Evolutionary conservation across 1,284 basidiomycete genomes (phyloP).

Genomic region (Papiliotrema fonsecae): DNA sequence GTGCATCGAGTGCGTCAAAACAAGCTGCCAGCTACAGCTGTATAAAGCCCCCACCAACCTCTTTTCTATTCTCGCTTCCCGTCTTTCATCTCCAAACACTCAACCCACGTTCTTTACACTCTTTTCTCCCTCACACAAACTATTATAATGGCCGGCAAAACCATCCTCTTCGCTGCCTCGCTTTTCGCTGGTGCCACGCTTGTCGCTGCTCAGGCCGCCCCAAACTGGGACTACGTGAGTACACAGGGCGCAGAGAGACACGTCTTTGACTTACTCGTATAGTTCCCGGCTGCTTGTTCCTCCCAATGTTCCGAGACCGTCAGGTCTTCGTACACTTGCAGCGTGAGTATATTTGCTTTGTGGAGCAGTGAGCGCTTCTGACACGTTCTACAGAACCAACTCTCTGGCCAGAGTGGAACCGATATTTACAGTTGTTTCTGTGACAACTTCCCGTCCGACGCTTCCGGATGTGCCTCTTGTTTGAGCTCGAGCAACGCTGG

Average conservation of each 20-base stretch:
- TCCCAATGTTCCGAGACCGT: constrained; percentile 33
- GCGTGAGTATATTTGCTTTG: constrained; percentile 27
- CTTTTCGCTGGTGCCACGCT: constrained; percentile 24
- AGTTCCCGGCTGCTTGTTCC: constrained; percentile 42
- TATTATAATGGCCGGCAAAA: constrained; percentile 25
- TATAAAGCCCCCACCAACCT: no score
- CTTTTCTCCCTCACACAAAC: not conserved
- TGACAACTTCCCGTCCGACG: constrained; percentile 36
- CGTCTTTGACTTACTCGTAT: not conserved
- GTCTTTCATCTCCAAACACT: no score
- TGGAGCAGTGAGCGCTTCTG: not conserved
- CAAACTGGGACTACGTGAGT: constrained; percentile 39
- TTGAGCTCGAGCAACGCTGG: constrained; percentile 38
- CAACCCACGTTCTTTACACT: no score
- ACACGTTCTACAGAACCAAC: constrained; percentile 22
- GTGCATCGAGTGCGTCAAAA: no score
- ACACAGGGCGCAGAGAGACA: not conserved
- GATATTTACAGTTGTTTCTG: constrained; percentile 46
- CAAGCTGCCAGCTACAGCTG: no score
- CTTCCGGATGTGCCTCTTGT: constrained; percentile 35
- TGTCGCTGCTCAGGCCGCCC: constrained; percentile 38
- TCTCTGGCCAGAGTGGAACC: constrained; percentile 14
- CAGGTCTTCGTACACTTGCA: constrained; percentile 34
- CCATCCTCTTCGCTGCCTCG: constrained; percentile 26
- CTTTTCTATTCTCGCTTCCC: not conserved